Conservation (phyloP, 306 rosid genomes). For the Neltuma alba region DNA sequence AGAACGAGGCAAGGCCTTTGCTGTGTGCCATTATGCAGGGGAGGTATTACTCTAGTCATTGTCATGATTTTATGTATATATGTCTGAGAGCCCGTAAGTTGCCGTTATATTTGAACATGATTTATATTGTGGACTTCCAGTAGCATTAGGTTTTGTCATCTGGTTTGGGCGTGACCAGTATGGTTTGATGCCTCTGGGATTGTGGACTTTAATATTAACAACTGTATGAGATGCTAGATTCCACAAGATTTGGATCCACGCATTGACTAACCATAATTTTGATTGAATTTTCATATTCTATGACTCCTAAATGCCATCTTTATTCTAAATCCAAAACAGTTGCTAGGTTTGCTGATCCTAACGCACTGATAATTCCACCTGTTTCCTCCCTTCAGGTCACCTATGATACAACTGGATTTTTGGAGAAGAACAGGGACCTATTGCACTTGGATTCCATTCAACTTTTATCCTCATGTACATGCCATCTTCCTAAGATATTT, state of each 20-base stretch:
- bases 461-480: constrained; percentile 90
- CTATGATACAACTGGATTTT: constrained; percentile 91
- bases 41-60: constrained; percentile 68
- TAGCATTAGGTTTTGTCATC: constrained; percentile 11
- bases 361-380: constrained; percentile 45
- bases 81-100: constrained; percentile 5
- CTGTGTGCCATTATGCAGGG: constrained; percentile 88
- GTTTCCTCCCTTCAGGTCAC: constrained; percentile 70
- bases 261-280: background rate
- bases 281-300: constrained; percentile 2
- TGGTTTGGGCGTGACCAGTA: background rate
- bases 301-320: constrained; percentile 7
- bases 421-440: constrained; percentile 98
- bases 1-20: constrained; percentile 69
- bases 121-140: background rate
- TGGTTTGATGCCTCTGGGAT: background rate
- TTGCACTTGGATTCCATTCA: constrained; percentile 93
- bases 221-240: background rate
- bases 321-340: constrained; percentile 8
- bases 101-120: background rate
- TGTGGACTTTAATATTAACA: background rate
- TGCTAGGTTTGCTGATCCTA: constrained; percentile 25
- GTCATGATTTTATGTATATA: background rate
- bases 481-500: constrained; percentile 86
- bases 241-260: constrained; percentile 14